Base-by-base conservation (phyloP, 495 filamentous ascomycete species). In the Neurospora sp. region DNA sequence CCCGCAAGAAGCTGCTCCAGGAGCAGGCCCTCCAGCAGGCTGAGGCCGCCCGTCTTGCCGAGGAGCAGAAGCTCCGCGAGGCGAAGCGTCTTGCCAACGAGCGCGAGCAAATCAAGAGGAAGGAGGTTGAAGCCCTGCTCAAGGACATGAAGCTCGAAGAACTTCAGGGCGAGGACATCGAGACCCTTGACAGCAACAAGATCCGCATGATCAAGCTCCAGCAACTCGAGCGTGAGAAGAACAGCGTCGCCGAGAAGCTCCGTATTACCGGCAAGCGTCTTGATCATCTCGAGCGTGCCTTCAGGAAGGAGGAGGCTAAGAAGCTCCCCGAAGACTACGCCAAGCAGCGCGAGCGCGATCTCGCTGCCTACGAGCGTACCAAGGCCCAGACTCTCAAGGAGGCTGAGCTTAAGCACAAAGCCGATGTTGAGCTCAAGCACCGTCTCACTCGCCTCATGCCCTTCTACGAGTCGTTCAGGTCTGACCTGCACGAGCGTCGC, bases 221-320 rank as follows among this genome's bases (percentile, higher is more conserved):
- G 54, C 94, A 97, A 80, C 89, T 99, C 19, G 96, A 98, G 83
- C 94, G 95, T 73, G 96, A 99, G 86, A 99, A 98, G 90, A 96
- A 95, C 78, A 94, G 89, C 77, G 89, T 97, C 76, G 89, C 90
- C 62, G 94, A 98, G 82, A 94, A 92, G 78, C 87, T 98, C 62
- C 91, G 94, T 74, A 88, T 95, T 75, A 97, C 95, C 69, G 92
- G 92, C 80, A 98, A 97, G 88, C 91, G 96, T 74, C 94, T 98
- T 79, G 96, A 99, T 82, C 96, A 99, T 84, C 86, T 99, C 77
- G 96, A 99, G 86, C 93, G 96, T 83, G 96, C 96, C 34, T 95
- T 96, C 87, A 89, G 96, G 77, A 92, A 93, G 76, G 96, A 98
- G 82, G 96, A 99, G 81, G 82, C 92, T 77, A 97, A 97, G 88